Percentiles rank a stretch among this genome's conserved stretches.
Conservation (phyloP, 768 basidiomycete species). For the Kwoniella dejecticola region DNA sequence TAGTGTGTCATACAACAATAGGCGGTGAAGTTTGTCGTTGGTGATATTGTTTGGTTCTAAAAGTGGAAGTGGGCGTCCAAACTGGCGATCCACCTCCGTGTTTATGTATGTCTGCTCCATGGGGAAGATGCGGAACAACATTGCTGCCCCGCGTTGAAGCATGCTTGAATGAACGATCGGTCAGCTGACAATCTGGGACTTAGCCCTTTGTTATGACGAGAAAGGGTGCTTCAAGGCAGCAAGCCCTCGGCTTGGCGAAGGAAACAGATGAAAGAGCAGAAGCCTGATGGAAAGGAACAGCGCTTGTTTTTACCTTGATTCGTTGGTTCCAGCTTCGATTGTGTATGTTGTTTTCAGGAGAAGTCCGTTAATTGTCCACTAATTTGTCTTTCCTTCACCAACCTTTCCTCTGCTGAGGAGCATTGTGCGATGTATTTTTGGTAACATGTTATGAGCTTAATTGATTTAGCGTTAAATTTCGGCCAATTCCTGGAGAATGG, state of each 20-base stretch:
- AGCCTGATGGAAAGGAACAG: too few species aligned
- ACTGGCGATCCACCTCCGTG: neutral
- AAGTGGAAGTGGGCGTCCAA: too few species aligned
- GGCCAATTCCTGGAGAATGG: neutral
- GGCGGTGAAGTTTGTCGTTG: too few species aligned
- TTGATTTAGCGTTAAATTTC: slow-evolving; percentile 1
- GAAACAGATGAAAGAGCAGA: neutral
- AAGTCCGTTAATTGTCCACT: neutral
- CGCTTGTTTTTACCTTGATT: too few species aligned
- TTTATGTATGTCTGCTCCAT: neutral
- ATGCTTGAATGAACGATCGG: too few species aligned
- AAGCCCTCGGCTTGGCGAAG: neutral
- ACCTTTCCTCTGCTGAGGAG: neutral
- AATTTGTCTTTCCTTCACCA: too few species aligned
- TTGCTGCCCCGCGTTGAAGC: too few species aligned
- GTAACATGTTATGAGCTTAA: neutral
- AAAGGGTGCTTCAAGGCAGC: too few species aligned
- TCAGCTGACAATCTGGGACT: neutral
- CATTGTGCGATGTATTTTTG: neutral
- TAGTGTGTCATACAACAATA: neutral
- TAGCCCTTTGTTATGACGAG: neutral
- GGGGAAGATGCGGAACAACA: neutral
- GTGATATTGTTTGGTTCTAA: too few species aligned
- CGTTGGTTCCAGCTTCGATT: too few species aligned
- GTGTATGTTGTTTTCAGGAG: too few species aligned